A percentile compares a stretch with the other conserved stretches of the same genome.
These are phyloP conservation scores for Protea cynaroides DNA, from an alignment of 164 flowering plant species.

Conservation along the genomic window DNA sequence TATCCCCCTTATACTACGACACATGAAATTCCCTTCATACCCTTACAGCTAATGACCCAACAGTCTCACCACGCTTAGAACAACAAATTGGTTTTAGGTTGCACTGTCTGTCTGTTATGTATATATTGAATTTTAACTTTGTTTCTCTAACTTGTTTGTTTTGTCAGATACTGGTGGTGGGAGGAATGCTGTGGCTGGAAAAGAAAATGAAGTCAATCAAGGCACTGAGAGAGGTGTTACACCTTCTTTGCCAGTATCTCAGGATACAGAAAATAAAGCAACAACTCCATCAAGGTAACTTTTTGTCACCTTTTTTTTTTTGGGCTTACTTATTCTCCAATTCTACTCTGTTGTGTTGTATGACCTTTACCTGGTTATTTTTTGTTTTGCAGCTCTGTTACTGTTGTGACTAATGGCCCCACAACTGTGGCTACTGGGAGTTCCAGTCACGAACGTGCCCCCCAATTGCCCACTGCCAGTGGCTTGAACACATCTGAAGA, in stretches of 20 bases:
- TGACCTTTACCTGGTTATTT: neutral
- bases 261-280: constrained; percentile 42
- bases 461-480: constrained; percentile 11
- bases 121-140: neutral
- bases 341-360: too few species aligned
- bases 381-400: constrained; percentile 31
- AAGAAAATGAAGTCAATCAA: constrained; percentile 46
- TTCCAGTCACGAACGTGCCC: constrained; percentile 12
- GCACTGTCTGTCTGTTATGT: neutral
- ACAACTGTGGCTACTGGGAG: constrained; percentile 13
- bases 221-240: constrained; percentile 33
- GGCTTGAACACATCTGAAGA: constrained; percentile 21
- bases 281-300: constrained; percentile 34
- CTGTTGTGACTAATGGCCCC: constrained; percentile 33
- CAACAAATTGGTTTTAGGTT: too few species aligned
- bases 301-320: neutral
- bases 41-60: too few species aligned
- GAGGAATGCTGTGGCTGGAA: constrained; percentile 36
- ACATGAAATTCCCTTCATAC: too few species aligned
- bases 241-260: constrained; percentile 24
- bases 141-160: constrained; percentile 5
- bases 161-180: constrained; percentile 63
- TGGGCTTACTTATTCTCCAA: neutral
- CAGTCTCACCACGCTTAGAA: neutral
- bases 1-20: too few species aligned